Evolutionary conservation across 2,329 filamentous ascomycete genomes (phyloP), one percentile per base, ranked within the genome.

Genomic region (Phaeoacremonium minimum): DNA sequence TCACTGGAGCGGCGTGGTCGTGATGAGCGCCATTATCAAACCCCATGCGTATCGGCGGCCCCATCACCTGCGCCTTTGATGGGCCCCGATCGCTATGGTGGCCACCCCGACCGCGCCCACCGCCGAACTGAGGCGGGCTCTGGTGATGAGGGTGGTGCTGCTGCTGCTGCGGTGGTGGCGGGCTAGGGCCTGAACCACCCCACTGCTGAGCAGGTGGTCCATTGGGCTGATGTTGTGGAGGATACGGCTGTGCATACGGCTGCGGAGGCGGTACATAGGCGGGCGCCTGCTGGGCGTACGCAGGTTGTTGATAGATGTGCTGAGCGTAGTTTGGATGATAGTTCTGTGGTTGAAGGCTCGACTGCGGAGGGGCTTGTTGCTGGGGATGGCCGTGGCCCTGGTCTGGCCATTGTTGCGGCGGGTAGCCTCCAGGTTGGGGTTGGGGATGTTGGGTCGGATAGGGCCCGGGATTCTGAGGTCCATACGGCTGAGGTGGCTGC

Each of bases 321-420:
- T 71, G 69, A 28, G 74, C 67, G 50, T 77, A 80, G 54, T 74
- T 77, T 20, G 73, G 73, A 45, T 78, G 75, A 48, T 79, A 79
- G 48, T 73, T 75, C 42, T 69, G 63, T 19, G 71, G 58, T 33
- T 73, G 66, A 20, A 79, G 57, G 28, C 66, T 64, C 30, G 62
- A 57, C 48, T 75, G 73, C 20, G 65, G 54, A 16, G 68, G 61
- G n/a, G 58, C 54, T 43, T 64, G 61, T 35, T 63, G 62, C 19
- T 60, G 56, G 7, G 53, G 39, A 37, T 61, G 54, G 18, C 45
- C 45, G 30, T 52, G 59, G 6, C 50, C 54, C 34, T 61, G 62
- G 13, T 69, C 63, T 15, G 56, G 47, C 63, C 64, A 68, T 46
- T 69, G 67, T 33, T 64, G 60, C 7, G 51, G 53, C 32, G 58